Evolutionary conservation across 495 filamentous ascomycete genomes (phyloP).

Genomic region (Hyaloscypha variabilis): DNA sequence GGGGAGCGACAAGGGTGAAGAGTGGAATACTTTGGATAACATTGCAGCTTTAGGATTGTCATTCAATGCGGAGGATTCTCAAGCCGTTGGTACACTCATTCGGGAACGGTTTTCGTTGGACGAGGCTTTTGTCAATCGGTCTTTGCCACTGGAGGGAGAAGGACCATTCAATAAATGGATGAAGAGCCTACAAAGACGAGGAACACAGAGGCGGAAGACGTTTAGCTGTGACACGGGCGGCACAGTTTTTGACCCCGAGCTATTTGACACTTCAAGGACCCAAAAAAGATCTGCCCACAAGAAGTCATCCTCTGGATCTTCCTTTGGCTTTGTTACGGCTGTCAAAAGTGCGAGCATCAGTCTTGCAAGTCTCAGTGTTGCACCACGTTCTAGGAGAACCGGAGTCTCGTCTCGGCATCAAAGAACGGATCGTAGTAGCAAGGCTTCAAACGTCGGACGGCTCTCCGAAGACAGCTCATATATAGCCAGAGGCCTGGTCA

Average conservation of each 20-base stretch:
- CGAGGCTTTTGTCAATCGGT: constrained; percentile 6
- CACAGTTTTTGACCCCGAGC: constrained; percentile 39
- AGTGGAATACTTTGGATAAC: constrained; percentile 46
- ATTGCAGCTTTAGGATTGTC: constrained; percentile 40
- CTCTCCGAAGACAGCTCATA: constrained; percentile 69
- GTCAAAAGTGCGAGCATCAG: constrained; percentile 79
- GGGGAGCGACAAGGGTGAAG: constrained; percentile 29
- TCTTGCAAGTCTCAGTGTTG: constrained; percentile 66
- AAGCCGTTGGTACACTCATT: constrained; percentile 31
- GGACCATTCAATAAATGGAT: constrained; percentile 60
- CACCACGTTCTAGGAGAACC: constrained; percentile 59
- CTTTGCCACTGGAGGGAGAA: constrained; percentile 29
- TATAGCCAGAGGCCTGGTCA: constrained; percentile 49
- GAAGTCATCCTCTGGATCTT: constrained; percentile 68
- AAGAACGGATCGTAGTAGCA: constrained; percentile 64
- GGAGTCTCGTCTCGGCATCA: constrained; percentile 55
- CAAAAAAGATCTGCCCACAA: constrained; percentile 45
- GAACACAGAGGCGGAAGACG: constrained; percentile 40
- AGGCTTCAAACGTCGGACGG: constrained; percentile 60
- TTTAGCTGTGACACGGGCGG: constrained; percentile 23
- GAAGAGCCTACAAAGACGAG: constrained; percentile 54
- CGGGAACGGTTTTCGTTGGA: constrained; percentile 31
- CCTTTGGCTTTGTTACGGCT: constrained; percentile 71
- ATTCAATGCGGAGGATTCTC: constrained; percentile 37
- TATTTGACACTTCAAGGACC: constrained; percentile 48